Conservation (phyloP, 805 yeast genomes). For the Candida vartiovaarae region DNA sequence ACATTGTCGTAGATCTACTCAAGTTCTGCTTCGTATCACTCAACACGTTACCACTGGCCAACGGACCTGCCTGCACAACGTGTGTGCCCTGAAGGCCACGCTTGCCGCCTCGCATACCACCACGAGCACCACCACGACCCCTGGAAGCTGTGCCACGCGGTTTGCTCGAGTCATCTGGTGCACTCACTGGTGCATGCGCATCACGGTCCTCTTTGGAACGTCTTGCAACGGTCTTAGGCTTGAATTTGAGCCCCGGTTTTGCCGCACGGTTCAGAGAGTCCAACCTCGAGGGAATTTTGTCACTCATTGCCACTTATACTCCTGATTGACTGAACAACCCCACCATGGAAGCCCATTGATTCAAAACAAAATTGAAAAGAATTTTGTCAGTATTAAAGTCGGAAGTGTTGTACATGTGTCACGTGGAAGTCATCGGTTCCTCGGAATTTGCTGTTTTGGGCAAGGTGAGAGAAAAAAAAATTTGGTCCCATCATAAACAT, state of each 20-base stretch:
- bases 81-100: slow-evolving; percentile 41
- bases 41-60: slow-evolving; percentile 45
- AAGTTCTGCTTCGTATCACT: slow-evolving; percentile 15
- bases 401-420: too few relatives aligned
- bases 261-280: slow-evolving; percentile 32
- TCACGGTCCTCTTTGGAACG: slow-evolving; percentile 80
- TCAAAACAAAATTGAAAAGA: too few relatives aligned
- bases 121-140: slow-evolving; percentile 19
- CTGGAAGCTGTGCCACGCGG: slow-evolving; percentile 6
- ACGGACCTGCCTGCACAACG: slow-evolving; percentile 65
- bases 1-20: slow-evolving; percentile 19
- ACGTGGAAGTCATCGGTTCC: too few relatives aligned
- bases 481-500: too few relatives aligned
- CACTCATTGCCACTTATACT: slow-evolving; percentile 11
- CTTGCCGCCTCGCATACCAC: slow-evolving; percentile 19
- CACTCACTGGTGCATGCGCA: slow-evolving; percentile 50
- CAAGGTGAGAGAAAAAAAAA: too few relatives aligned
- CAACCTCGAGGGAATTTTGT: slow-evolving; percentile 24
- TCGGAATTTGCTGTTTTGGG: too few relatives aligned
- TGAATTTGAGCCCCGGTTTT: slow-evolving; percentile 62
- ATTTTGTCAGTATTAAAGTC: too few relatives aligned
- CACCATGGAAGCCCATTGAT: too few relatives aligned
- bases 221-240: slow-evolving; percentile 83
- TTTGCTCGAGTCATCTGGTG: slow-evolving; percentile 6
- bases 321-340: too few relatives aligned